phyloP scores from a whole-genome alignment of 495 filamentous ascomycete genomes.

The Aspergillus baeticus region DNA sequence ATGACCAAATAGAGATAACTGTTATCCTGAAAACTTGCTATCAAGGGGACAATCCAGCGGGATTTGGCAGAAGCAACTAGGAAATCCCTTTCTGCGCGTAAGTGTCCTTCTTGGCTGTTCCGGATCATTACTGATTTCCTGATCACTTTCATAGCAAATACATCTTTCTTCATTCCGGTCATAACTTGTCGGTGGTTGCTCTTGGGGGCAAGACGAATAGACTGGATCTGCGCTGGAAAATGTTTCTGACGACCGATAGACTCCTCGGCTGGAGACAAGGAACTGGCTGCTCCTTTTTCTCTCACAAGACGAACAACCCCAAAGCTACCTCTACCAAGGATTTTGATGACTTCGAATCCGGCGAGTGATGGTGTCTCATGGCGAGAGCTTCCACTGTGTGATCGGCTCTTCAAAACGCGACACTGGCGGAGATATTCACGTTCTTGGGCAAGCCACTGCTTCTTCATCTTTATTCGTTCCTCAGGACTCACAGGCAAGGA shows the following conservation, averaged over 20 bases:
- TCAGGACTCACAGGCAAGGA: conserved; percentile 49
- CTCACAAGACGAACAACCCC: conserved; percentile 84
- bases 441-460: conserved; percentile 63
- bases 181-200: conserved; percentile 26
- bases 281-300: conserved; percentile 43
- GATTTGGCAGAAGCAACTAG: conserved; percentile 80
- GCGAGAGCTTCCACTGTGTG: conserved; percentile 32
- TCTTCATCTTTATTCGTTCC: conserved; percentile 53
- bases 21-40: conserved; percentile 85
- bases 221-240: neutral
- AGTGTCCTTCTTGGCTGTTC: conserved; percentile 86
- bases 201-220: conserved; percentile 23
- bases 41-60: conserved; percentile 82
- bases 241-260: neutral
- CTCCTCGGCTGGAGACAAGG: neutral
- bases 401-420: conserved; percentile 64
- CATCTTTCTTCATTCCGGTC: conserved; percentile 46
- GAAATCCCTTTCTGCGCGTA: conserved; percentile 89
- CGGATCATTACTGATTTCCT: conserved; percentile 87
- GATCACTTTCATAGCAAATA: conserved; percentile 97
- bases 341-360: conserved; percentile 75
- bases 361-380: conserved; percentile 49
- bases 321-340: conserved; percentile 96
- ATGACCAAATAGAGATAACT: conserved; percentile 86
- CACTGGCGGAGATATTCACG: conserved; percentile 72